Evolutionary conservation across 805 yeast genomes (phyloP).

Genomic region (Zygoascus tannicola): DNA sequence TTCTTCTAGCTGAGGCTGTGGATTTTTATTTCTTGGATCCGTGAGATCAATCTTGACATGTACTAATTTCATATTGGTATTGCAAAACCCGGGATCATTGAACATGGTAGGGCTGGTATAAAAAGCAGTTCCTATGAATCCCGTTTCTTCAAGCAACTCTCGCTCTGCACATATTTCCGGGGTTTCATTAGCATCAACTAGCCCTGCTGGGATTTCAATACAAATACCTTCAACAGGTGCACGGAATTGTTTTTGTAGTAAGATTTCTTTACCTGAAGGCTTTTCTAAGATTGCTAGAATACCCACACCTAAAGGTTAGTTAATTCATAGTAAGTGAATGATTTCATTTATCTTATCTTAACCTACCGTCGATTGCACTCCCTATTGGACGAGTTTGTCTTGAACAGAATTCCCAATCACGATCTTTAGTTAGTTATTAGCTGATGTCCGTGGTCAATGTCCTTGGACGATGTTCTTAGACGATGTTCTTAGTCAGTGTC

Average conservation of each 20-base stretch:
- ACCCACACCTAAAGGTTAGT: conserved; percentile 61
- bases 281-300: conserved; percentile 62
- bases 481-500: too few relatives aligned
- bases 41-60: conserved; percentile 66
- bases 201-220: conserved; percentile 92
- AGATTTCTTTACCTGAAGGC: conserved; percentile 41
- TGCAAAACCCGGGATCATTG: conserved; percentile 78
- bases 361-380: conserved; percentile 58
- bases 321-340: too few relatives aligned
- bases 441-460: too few relatives aligned
- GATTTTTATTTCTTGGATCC: conserved; percentile 56
- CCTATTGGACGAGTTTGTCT: conserved; percentile 62
- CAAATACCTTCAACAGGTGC: conserved; percentile 88
- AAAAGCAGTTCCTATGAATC: conserved; percentile 62
- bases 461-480: too few relatives aligned
- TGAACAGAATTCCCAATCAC: conserved; percentile 90
- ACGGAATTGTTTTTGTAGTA: conserved; percentile 82
- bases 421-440: conserved; percentile 18
- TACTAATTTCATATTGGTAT: conserved; percentile 76
- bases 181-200: conserved; percentile 76
- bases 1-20: conserved; percentile 72
- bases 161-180: conserved; percentile 74
- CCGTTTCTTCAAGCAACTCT: conserved; percentile 88
- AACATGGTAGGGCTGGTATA: conserved; percentile 41
- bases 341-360: too few relatives aligned